Base-by-base conservation (phyloP, 345 rosid genomes). In the Rhodamnia argentea region DNA sequence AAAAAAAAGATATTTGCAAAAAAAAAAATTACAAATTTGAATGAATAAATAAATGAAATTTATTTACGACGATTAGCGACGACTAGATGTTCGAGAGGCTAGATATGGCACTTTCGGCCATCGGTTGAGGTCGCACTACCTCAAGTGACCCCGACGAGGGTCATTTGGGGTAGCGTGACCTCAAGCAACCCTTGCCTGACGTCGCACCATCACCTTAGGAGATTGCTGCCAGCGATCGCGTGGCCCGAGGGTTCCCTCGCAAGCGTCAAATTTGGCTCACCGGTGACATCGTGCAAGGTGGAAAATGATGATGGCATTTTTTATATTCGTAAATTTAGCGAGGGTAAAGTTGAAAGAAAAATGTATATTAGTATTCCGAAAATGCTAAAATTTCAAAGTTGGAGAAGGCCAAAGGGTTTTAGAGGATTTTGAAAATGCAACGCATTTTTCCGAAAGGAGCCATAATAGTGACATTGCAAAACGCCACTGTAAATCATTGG, bases 221-320 rank as follows among this genome's bases (percentile, higher is more conserved):
- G 52, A 50, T 50, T 50, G 13, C 11, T 1, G 4, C 1, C 13
- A 13, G 52, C 2, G 58, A 7, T 58, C 2, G 29, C 7, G 24
- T 0, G 5, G 8, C 59, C n/a, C 23, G 11, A 9, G 8, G n/a
- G 52, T 50, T 50, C 52, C 52, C 11, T 55, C 7, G 7, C 1
- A 2, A 15, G 29, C 6, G 13, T 26, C 27, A 26, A 1, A 59
- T 13, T 59, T 26, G 32, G 5, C 13, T 58, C 5, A 2, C 13
- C 2, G 0, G 5, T 1, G 15, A 59, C 0, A 2, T n/a, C 32
- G 3, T 0, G 16, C 2, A 1, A 12, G 7, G 29, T 57, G 32
- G 16, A 58, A 26, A 12, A 59, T 26, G 32, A 5, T 5, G 10
- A 13, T 5, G 32, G 64, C 32, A 26, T 12, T 59, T 59, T 26